Evolutionary conservation across 352 stramenopile species (phyloP), one percentile per base, ranked within the genome.

Genomic region (Peronospora belbahrii): DNA sequence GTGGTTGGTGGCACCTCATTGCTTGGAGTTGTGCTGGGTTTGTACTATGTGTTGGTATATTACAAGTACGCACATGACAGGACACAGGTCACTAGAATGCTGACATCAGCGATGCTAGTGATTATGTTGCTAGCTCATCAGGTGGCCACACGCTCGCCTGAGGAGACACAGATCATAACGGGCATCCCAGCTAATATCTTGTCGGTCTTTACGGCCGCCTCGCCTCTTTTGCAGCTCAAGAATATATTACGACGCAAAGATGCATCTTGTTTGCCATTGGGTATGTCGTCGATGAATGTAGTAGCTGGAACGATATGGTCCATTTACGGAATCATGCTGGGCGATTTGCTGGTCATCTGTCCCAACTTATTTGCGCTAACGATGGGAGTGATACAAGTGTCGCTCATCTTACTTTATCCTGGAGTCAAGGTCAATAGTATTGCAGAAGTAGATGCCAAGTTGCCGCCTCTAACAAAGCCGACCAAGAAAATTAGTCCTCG

Each of bases 241-340:
- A 70, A 42, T 17, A 91, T 91, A 27, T 27, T 91, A 25, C 64
- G 62, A 17, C 69, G 55, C 4, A 62, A 66, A 33, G 80, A 91
- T 45, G 80, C 80, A 13, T 86, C 80, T 1, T 79, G 65, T 17
- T 51, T 91, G 44, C 80, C 80, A 1, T 59, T 80, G 1, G 80
- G 80, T 36, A 91, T 91, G 80, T 82, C 76, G 22, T 60, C 74
- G 10, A 91, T 91, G 80, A 91, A 72, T 19, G 65, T 87, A 2
- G 62, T 91, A 28, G 65, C 73, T 1, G 74, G 80, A 5, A 59
- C 62, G 1, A 60, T 87, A 6, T 91, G 79, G 79, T 65, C 68
- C 37, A 46, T 72, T 4, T 91, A 91, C 50, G 76, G 79, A 1
- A 20, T 88, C 20, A 74, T 91, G 54, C 47, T 88, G 8, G 39